Conservation (phyloP, 108 stramenopile genomes). For the Nitzschia sp. region DNA sequence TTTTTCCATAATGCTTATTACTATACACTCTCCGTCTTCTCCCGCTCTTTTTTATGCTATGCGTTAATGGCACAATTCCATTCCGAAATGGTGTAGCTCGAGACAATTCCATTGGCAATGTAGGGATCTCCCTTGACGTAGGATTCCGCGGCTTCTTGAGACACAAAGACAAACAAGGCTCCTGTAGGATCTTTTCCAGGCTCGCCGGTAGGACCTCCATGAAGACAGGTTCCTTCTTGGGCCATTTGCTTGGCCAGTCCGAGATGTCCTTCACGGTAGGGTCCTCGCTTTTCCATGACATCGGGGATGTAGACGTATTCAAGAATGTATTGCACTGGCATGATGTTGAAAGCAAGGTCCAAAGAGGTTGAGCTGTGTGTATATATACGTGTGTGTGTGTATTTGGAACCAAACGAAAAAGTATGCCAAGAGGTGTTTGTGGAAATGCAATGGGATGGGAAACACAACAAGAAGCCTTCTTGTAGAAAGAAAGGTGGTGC, state of each 20-base stretch:
- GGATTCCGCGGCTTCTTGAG: slow-evolving; percentile 58
- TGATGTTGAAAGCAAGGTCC: background rate
- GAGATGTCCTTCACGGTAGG: slow-evolving; percentile 77
- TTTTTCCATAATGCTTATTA: too few relatives aligned
- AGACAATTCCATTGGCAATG: slow-evolving; percentile 73
- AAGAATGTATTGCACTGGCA: slow-evolving; percentile 33
- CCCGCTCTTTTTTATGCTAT: background rate
- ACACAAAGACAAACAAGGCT: slow-evolving; percentile 75
- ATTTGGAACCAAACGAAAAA: background rate
- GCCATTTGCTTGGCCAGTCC: slow-evolving; percentile 68
- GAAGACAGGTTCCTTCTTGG: slow-evolving; percentile 57
- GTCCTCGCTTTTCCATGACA: slow-evolving; percentile 82
- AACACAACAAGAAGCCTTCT: too few relatives aligned
- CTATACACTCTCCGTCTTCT: too few relatives aligned
- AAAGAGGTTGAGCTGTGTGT: background rate
- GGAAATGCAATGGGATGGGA: too few relatives aligned
- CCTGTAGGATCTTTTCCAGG: slow-evolving; percentile 61
- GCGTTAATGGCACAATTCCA: slow-evolving; percentile 69
- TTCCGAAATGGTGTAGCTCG: slow-evolving; percentile 64
- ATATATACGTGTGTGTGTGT: background rate
- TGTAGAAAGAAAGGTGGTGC: too few relatives aligned
- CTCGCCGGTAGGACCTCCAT: slow-evolving; percentile 63
- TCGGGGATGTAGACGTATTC: slow-evolving; percentile 84
- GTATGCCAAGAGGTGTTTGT: too few relatives aligned
- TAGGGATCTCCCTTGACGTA: slow-evolving; percentile 80